Evolutionary conservation across 2,329 filamentous ascomycete species (phyloP), one percentile per base, ranked within the genome.

Genomic region (Cytospora piceae): DNA sequence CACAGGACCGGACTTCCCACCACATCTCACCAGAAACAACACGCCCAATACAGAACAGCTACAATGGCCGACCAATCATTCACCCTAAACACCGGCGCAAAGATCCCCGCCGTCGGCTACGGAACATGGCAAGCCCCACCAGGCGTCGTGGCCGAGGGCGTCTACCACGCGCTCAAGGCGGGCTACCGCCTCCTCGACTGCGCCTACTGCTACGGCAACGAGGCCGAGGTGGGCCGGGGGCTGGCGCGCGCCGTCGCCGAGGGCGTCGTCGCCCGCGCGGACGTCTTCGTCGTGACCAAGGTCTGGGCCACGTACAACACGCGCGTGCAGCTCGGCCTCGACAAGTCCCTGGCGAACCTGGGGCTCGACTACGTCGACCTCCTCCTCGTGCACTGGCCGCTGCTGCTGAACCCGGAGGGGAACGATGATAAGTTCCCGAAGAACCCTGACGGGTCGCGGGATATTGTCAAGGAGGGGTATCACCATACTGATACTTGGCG

Each of bases 221-320:
- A 96, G 78, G 85, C 90, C 57, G 91, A 94, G 76, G 92, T 96
- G 20, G 93, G 93, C 69, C 81, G 88, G 74, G 93, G 90, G 12
- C 84, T 96, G 62, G 86, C 87, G 74, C 88, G 91, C 64, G 92
- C 90, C 34, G 87, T 94, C 73, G 82, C 80, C 31, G 80, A 86
- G 6, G 91, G 91, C 29, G 81, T 85, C 68, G 81, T 91, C 72
- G 90, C 89, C 83, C 86, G 92, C 68, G 86, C 90, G 75, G 91
- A 96, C 65, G 79, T 96, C 68, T 96, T 95, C 79, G 86, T 96
- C 66, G 91, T 92, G 63, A 92, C 89, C 73, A 96, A 96, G 83
- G 85, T 94, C 46, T 96, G 92, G 91, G 90, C 88, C 73, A 92
- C 90, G 32, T 94, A 91, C 80, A 89, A 90, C 77, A 86, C 85